Evolutionary conservation across 2,329 filamentous ascomycete species (phyloP), one percentile per base, ranked within the genome.

Genomic region (Fusarium marasasianum): DNA sequence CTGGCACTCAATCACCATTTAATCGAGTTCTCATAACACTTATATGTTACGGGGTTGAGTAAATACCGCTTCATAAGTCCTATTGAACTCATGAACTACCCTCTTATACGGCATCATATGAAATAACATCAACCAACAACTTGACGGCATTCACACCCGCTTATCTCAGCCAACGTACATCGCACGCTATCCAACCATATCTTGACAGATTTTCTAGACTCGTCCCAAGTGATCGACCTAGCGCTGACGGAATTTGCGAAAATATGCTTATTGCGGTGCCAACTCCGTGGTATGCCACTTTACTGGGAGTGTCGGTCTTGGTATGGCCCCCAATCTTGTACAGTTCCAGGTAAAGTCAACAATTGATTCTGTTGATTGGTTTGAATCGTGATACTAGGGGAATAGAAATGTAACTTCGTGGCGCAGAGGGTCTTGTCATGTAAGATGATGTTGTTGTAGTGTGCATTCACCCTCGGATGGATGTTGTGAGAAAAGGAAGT

Each of bases 151-250:
- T 38, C 41, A 20, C 12, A 55, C 29, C 26, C 24, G 63, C 66
- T 72, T 59, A 72, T 45, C 57, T 72, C 69, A 72, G 69, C 48
- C 70, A 48, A 37, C 48, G 13, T 43, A 17, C 20, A 17, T 40
- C 40, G 26, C 9, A 55, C 4, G 24, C 38, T 40, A 33, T 33
- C 70, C 71, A 73, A 73, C 62, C 29, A 38, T 20, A 5, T n/a
- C 18, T 18, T 38, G 71, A 63, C 71, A 73, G 57, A 20, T 24
- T 63, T 43, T 53, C 33, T 43, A 37, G 24, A 24, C 55, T 51
- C 48, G 33, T 61, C 53, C 45, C 54, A 35, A 35, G 38, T 33
- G 11, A 0, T 45, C 7, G 35, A 38, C 44, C 37, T 61, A 72
- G 69, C 37, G 66, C 71, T 73, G 55, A 74, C 47, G 17, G 6